Base-by-base conservation (phyloP, 805 yeast genomes). In the Barnettozyma siamensis region DNA sequence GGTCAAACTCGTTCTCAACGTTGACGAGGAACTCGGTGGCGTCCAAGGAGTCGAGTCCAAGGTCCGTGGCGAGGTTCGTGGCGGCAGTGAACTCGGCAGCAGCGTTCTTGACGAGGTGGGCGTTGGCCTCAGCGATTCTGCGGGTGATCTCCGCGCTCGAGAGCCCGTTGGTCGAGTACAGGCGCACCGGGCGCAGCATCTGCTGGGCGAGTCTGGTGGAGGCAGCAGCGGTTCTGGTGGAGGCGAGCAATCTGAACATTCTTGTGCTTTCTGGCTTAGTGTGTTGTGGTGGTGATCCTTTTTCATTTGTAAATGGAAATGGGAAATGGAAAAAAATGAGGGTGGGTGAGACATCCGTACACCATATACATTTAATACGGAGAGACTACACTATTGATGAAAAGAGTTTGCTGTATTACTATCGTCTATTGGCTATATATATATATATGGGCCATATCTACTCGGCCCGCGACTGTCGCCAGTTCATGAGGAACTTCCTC, bases 21-120 rank as follows among this genome's bases (percentile, higher is more conserved):
- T 96, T 96, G 65, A 93, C 95, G 55, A 93, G 75, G 42, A 93
- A 89, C 70, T 91, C 99, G 48, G 91, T 96, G 48, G 93, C 84
- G 60, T 91, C 99, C 52, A 91, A 75, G 9, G 96, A 86, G 66
- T 91, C 99, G 60, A 86, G 75, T n/a, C 89, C 91, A 53, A 86
- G 75, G 58, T 86, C 95, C 40, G 57, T 57, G 37, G 65, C 56
- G 49, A 71, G 62, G 28, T 63, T 54, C 31, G 72, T 61, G 41
- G 59, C 56, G 31, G 68, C 55, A 12, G 67, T 57, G 42, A 71
- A 43, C 18, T 44, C 67, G 42, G 70, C 73, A 42, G 70, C 73
- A 37, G 76, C 66, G 48, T 76, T 74, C 65, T 82, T 80, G 63
- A 73, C 77, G 53, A 80, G 78, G 26, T 80, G 72, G 59, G 71